Evolutionary conservation across 352 stramenopile genomes (phyloP), one percentile per base, ranked within the genome.

Genomic region (Blastocystis sp.): DNA sequence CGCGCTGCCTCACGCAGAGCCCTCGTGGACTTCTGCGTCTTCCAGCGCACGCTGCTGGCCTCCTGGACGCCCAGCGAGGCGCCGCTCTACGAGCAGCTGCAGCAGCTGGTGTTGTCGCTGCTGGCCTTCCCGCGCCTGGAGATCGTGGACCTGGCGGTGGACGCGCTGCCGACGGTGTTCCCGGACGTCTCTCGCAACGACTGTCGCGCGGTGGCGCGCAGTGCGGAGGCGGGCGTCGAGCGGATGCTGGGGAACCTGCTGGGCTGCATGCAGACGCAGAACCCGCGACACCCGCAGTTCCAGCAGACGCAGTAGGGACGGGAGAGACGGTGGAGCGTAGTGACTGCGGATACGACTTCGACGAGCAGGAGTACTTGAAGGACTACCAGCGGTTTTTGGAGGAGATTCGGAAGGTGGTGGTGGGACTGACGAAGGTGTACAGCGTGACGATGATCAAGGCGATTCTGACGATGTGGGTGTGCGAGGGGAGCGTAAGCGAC

Each of bases 1-100:
- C 24, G 7, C 16, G 42, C 48, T 1, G 7, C 1, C 14, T 81
- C 24, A 81, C 24, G 48, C 18, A 81, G 69, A 29, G 48, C 69
- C 1, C 21, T 81, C 32, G 63, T 81, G n/a, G 69, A 81, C 40
- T 81, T 81, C 46, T 81, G 69, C 40, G 34, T 46, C 4, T 48
- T 32, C 36, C 69, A 81, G 32, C 61, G 40, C 4, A 64, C 16
- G 1, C 32, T 81, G 7, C n/a, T 81, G 36, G 48, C 53, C 24
- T 44, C 61, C 7, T 81, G 69, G 69, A 29, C 34, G 69, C 48
- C 69, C 16, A 51, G 21, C 40, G 69, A 81, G 34, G 44, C 42
- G 21, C 3, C 4, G 6, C n/a, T 81, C n/a, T 81, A 81, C 29
- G 21, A 42, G n/a, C 16, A 63, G 14, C 69, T 81, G 9, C 69